These are phyloP conservation scores for Phytophthora aleatoria DNA, from an alignment of 352 stramenopile species.

Conservation along the genomic window DNA sequence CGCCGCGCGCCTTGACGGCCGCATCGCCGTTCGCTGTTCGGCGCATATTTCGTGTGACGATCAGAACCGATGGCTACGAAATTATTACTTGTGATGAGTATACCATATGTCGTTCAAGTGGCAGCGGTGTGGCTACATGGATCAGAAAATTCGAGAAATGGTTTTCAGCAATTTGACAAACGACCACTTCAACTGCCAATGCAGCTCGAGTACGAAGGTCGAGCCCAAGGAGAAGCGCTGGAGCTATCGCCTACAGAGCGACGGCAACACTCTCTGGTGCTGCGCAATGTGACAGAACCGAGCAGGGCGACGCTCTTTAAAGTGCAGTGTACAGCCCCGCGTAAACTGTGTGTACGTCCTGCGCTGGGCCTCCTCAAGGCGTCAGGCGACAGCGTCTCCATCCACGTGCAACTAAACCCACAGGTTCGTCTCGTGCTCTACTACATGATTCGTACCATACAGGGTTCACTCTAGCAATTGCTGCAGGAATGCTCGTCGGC, in stretches of 20 bases:
- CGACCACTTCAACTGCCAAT: not conserved
- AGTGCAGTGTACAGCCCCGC: constrained; percentile 47
- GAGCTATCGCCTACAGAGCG: constrained; percentile 7
- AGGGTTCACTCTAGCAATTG: not conserved
- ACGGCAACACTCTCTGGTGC: constrained; percentile 6
- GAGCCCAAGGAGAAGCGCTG: not conserved
- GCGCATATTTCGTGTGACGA: constrained; percentile 10
- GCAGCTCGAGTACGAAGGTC: constrained; percentile 21
- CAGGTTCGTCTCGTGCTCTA: constrained; percentile 24
- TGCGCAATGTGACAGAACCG: constrained; percentile 6
- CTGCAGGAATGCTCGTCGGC: constrained; percentile 30
- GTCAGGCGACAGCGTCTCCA: constrained; percentile 4
- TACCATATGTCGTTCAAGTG: constrained; percentile 1
- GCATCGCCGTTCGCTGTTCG: not conserved
- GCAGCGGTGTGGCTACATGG: not conserved
- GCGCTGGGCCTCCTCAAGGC: constrained; percentile 22
- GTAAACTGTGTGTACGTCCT: constrained; percentile 45
- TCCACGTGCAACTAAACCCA: constrained; percentile 39
- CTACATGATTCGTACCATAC: not conserved
- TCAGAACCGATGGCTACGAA: constrained; percentile 10
- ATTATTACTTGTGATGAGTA: not conserved
- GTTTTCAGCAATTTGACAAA: not conserved
- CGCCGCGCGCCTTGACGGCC: constrained; percentile 11
- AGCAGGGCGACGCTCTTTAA: constrained; percentile 40
- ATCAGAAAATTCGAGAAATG: constrained; percentile 3